Conservation (phyloP, 345 rosid genomes). For the Firmiana major region DNA sequence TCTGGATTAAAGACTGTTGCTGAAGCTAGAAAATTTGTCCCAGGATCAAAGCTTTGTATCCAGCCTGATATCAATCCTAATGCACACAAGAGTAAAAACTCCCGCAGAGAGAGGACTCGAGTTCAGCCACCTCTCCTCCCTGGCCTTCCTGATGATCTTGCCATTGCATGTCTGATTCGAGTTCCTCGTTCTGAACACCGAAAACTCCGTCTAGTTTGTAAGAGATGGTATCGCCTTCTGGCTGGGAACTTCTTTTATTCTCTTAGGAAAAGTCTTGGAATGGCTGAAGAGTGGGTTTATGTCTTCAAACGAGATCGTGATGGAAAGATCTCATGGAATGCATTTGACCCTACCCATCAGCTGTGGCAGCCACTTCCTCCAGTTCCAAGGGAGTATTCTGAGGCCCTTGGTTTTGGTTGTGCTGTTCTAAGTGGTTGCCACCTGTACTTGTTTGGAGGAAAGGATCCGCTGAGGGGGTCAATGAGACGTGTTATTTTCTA, state of each 20-base stretch:
- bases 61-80: conserved; percentile 91
- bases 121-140: conserved; percentile 82
- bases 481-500: conserved; percentile 86
- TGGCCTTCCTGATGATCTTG: conserved; percentile 96
- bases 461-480: conserved; percentile 83
- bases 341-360: conserved; percentile 76
- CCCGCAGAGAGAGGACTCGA: conserved; percentile 66
- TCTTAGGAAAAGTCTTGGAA: conserved; percentile 64
- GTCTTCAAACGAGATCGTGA: conserved; percentile 88
- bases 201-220: conserved; percentile 78
- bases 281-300: conserved; percentile 94
- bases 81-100: conserved; percentile 73
- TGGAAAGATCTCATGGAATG: conserved; percentile 87
- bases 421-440: conserved; percentile 90
- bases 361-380: conserved; percentile 95
- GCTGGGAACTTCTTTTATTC: conserved; percentile 74
- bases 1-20: conserved; percentile 87
- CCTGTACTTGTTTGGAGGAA: conserved; percentile 89
- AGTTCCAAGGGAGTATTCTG: conserved; percentile 83
- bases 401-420: conserved; percentile 90
- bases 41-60: conserved; percentile 88
- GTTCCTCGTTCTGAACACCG: conserved; percentile 86
- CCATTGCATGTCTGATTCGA: conserved; percentile 81
- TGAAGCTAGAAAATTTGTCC: conserved; percentile 91
- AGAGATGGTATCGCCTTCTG: conserved; percentile 76